Conservation (phyloP, 2,329 filamentous ascomycete genomes). For the Macrophomina phaseolina region DNA sequence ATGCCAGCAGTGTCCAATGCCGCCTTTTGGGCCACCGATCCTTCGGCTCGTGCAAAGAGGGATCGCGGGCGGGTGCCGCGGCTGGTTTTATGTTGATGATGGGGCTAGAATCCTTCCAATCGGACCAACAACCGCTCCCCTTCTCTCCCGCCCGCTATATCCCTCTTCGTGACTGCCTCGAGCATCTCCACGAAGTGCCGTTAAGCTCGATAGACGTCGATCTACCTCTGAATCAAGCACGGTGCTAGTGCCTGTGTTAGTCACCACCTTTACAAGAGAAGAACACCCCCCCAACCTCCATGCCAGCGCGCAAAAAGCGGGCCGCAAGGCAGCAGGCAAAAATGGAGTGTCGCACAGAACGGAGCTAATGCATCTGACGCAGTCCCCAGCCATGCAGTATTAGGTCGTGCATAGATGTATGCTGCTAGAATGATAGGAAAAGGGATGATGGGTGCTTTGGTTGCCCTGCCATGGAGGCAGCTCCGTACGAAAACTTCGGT, state of each 20-base stretch:
- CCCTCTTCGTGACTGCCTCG: too few relatives aligned
- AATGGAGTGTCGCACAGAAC: background rate
- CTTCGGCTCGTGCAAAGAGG: background rate
- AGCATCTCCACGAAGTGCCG: too few relatives aligned
- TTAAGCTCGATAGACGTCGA: background rate
- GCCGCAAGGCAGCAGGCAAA: background rate
- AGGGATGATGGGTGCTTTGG: background rate
- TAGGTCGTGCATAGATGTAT: background rate
- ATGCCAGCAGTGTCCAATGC: background rate
- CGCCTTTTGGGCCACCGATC: background rate
- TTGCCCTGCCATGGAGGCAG: background rate
- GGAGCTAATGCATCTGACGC: background rate
- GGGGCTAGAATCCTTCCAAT: conserved; percentile 1
- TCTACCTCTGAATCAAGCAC: background rate
- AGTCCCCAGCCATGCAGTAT: background rate
- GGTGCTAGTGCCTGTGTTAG: background rate
- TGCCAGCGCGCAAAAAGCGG: background rate
- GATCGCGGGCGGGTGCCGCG: background rate
- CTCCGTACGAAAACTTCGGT: background rate
- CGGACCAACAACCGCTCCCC: background rate
- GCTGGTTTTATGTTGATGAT: background rate
- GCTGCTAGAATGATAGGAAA: background rate
- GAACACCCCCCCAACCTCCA: background rate
- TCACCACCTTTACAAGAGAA: background rate
- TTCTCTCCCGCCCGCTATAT: background rate